phyloP scores from a whole-genome alignment of 78 protist genomes.

The Dictyostelium purpureum region DNA sequence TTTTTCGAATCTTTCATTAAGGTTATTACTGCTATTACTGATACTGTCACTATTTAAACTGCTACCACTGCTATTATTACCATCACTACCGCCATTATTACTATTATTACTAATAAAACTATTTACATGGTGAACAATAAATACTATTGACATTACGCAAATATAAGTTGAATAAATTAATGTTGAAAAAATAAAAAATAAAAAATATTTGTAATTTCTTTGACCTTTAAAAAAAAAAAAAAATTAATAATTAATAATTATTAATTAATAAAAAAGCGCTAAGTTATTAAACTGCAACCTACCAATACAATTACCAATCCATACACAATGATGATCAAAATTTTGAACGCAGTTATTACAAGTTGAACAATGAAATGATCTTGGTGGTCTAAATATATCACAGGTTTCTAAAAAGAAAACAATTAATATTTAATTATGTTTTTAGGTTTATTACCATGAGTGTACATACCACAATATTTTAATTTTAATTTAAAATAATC shows the following conservation, averaged over 20 bases:
- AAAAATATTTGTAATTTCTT: slow-evolving; percentile 31
- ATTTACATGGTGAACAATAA: neutral
- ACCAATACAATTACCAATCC: slow-evolving; percentile 88
- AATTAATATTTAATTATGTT: neutral
- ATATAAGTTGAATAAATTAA: neutral
- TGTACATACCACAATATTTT: slow-evolving; percentile 28
- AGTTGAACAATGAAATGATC: slow-evolving; percentile 82
- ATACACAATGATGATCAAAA: slow-evolving; percentile 93
- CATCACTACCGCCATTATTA: neutral
- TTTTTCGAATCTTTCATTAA: slow-evolving; percentile 1
- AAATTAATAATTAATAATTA: no score
- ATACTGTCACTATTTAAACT: neutral
- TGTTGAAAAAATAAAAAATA: neutral
- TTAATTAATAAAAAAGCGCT: neutral
- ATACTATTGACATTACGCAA: neutral
- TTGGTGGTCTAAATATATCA: slow-evolving; percentile 78
- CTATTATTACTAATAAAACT: neutral
- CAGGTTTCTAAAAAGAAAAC: slow-evolving; percentile 51
- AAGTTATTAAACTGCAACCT: neutral
- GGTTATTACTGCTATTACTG: neutral
- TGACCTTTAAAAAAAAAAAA: neutral
- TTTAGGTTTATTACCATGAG: neutral
- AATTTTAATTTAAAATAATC: neutral
- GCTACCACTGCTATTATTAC: neutral
- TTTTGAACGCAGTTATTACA: slow-evolving; percentile 81